These are phyloP conservation scores for Bonia amplexicaulis DNA, from an alignment of 176 grass and related monocot species.

Conservation along the genomic window DNA sequence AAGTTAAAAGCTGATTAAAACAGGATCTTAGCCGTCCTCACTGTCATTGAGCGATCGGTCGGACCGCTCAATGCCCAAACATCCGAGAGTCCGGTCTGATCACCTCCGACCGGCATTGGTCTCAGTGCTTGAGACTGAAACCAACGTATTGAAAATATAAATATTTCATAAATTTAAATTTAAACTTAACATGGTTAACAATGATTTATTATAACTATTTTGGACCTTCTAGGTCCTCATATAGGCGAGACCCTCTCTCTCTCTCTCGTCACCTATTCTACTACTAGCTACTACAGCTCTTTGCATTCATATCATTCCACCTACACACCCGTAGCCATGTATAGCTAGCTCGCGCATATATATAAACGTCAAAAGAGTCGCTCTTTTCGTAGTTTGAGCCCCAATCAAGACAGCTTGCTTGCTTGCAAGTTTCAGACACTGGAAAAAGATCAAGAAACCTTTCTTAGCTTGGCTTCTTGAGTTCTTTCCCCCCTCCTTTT, in stretches of 20 bases:
- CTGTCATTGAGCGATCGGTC: too few relatives aligned
- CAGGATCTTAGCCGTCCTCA: too few relatives aligned
- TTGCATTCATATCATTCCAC: constrained; percentile 25
- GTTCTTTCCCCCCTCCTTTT: background rate
- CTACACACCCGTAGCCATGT: background rate
- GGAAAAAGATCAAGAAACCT: background rate
- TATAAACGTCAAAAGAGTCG: constrained; percentile 23
- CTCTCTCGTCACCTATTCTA: background rate
- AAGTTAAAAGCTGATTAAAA: too few relatives aligned
- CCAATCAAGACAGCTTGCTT: constrained; percentile 19
- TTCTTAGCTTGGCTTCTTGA: constrained; percentile 23
- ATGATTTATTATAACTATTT: too few relatives aligned
- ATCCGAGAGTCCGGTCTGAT: too few relatives aligned
- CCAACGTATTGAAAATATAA: too few relatives aligned
- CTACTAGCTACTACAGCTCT: background rate
- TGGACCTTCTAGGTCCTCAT: too few relatives aligned
- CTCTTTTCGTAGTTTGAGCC: constrained; percentile 22
- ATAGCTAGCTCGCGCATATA: constrained; percentile 31
- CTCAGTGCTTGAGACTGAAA: too few relatives aligned
- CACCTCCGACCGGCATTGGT: too few relatives aligned
- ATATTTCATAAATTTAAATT: too few relatives aligned
- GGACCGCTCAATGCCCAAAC: too few relatives aligned
- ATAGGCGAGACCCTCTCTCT: background rate
- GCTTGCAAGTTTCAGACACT: constrained; percentile 33
- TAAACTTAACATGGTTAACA: too few relatives aligned